Conservation (phyloP, 1,139 yeast species). For the Blastobotrys persicus region DNA sequence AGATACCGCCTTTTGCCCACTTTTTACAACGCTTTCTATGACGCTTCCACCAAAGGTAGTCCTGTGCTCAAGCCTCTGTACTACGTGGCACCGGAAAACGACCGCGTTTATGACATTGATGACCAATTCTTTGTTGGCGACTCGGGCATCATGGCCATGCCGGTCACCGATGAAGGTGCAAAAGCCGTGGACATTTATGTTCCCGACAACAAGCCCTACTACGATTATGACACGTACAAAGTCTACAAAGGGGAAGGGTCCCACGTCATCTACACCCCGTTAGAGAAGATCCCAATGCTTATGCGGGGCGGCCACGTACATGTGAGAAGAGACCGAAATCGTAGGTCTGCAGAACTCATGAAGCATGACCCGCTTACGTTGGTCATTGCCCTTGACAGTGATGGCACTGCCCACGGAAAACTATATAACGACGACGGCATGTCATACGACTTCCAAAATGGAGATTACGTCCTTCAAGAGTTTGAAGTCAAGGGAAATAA, state of each 20-base stretch:
- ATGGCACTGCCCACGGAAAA: conserved; percentile 51
- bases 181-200: conserved; percentile 49
- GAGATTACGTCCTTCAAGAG: conserved; percentile 24
- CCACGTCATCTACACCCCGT: conserved; percentile 46
- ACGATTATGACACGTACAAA: conserved; percentile 57
- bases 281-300: conserved; percentile 68
- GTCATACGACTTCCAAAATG: conserved; percentile 52
- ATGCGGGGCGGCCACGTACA: conserved; percentile 77
- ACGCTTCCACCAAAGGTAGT: conserved; percentile 56
- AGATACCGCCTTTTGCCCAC: conserved; percentile 77
- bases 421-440: conserved; percentile 88
- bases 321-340: conserved; percentile 64
- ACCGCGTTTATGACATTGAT: conserved; percentile 57
- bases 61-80: conserved; percentile 79
- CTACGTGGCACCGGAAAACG: conserved; percentile 58
- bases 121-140: conserved; percentile 81
- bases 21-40: conserved; percentile 76
- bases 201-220: conserved; percentile 58
- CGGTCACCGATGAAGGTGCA: conserved; percentile 64
- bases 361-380: conserved; percentile 78
- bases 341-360: conserved; percentile 81
- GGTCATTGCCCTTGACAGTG: conserved; percentile 55
- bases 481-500: conserved; percentile 49
- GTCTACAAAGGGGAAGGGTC: conserved; percentile 41
- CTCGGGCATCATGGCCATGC: conserved; percentile 75